Evolutionary conservation across 805 yeast genomes (phyloP).

Genomic region (Blastobotrys muscicola): DNA sequence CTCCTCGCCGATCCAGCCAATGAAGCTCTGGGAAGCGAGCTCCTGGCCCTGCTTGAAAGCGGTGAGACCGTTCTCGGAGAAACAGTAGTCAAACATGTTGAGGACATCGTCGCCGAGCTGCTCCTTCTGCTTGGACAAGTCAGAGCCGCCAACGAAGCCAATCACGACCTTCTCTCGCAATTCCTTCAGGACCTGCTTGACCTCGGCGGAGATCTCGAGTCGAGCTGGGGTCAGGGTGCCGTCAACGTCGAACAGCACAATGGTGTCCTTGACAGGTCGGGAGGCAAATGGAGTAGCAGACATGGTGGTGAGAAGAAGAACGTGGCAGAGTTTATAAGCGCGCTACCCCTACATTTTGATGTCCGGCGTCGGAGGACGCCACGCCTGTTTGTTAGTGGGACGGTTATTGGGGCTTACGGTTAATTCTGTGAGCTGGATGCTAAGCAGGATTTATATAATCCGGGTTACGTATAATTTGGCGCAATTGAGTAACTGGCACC

Average conservation of each 20-base stretch:
- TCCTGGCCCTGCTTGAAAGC: conserved; percentile 88
- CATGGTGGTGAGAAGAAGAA: conserved; percentile 4
- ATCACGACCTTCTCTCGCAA: conserved; percentile 87
- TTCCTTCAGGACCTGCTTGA: conserved; percentile 57
- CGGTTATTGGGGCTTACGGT: no score
- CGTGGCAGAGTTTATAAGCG: background rate
- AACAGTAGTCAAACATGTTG: conserved; percentile 84
- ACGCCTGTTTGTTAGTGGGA: no score
- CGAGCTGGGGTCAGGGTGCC: conserved; percentile 99
- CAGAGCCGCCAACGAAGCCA: conserved; percentile 98
- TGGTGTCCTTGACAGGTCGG: conserved; percentile 58
- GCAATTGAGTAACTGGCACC: no score
- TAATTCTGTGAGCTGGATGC: no score
- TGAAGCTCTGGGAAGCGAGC: conserved; percentile 89
- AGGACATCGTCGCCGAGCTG: conserved; percentile 79
- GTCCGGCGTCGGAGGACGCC: no score
- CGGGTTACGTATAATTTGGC: no score
- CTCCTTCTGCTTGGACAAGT: conserved; percentile 87
- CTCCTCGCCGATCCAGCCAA: conserved; percentile 91
- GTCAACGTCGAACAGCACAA: conserved; percentile 94
- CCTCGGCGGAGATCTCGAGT: conserved; percentile 52
- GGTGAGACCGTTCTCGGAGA: conserved; percentile 95
- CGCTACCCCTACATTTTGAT: no score
- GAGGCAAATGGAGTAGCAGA: conserved; percentile 56
- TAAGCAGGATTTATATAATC: no score